Base-by-base conservation (phyloP, 345 rosid species). In the Euphorbia tirucalli region DNA sequence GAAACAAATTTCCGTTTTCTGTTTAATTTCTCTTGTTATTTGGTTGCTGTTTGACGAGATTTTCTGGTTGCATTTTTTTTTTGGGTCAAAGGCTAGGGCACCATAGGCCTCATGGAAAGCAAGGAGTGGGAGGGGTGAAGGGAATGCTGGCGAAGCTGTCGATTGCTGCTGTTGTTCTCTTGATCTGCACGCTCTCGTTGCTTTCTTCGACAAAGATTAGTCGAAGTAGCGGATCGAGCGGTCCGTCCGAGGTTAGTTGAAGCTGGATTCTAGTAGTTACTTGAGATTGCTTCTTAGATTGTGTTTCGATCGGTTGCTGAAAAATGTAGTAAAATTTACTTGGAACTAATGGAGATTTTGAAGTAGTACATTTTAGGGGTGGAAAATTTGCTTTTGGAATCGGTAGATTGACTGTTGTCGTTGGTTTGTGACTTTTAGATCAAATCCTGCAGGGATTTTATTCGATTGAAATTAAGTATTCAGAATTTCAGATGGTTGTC, bases 161-260 rank as follows among this genome's bases (percentile, higher is more conserved):
- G 39, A 73, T 93, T 69, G 91, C 87, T 7, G 90, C 82, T 56
- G 54, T 87, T 11, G 90, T 90, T 48, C 81, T 90, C 71, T 83
- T 88, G 86, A 85, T 90, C 85, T 93, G 96, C 80, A 88, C 93
- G 13, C 84, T 93, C 16, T 88, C 90, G 6, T 63, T 88, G 28
- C 83, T 90, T 62, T 87, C 84, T 73, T 84, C 96, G 13, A 75
- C 80, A 25, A 82, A 89, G 32, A 79, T 78, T 66, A 77, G 81
- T 66, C 81, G 84, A 27, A 74, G 24, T 74, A 75, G 73, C 61
- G 83, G 85, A 78, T 86, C 90, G 11, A 52, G 55, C 24, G 81
- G 75, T 63, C 75, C 88, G 35, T 76, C 89, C 9, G 83, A 85
- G 96, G 61, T 69, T 32, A 37, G 32, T 69, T 13, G 37, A 25